Evolutionary conservation across 176 grass and related monocot genomes (phyloP), one percentile per base, ranked within the genome.

Genomic region (Pharus latifolius): DNA sequence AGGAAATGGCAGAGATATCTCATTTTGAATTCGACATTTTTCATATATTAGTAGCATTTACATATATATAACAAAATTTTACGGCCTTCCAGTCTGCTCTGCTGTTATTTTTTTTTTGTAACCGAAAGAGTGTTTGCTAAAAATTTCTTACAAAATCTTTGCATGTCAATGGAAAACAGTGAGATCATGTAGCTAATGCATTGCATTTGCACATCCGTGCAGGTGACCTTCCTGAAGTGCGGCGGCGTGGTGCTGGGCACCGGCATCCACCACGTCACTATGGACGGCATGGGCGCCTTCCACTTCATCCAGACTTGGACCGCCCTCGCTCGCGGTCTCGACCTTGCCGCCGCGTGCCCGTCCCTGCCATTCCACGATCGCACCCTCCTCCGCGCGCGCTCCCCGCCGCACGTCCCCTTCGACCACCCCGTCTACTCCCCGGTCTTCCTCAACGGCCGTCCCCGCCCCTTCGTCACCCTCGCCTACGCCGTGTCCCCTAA

Each of bases 291-390:
- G 22, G 49, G 77, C n/a, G 73, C 68, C 1, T 62, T 80, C 56
- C 73, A 84, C 78, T 92, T 92, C 77, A 70, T 92, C 42, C 78
- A 82, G 42, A 88, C 89, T 2, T 76, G 73, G 54, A 46, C 73
- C 7, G 72, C 65, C 1, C 47, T 76, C 48, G 43, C 73, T 27
- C 85, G 81, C 0, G 85, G 89, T 5, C 48, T 71, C 29, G 35
- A 6, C 30, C 0, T 7, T 17, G 43, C 61, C 17, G 74, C 49
- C 0, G 54, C 40, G 7, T 34, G 51, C 57, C 46, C n/a, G 1
- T 44, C 57, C 26, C 53, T 32, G 6, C 89, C 89, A 16, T 79
- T 56, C 44, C 75, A 88, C 8, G 81, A 85, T 56, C 89, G 89
- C 7, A 69, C 67, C 3, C 60, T 88, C 61, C 76, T 91, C 32